Evolutionary conservation across 2,329 filamentous ascomycete genomes (phyloP), one percentile per base, ranked within the genome.

Genomic region (Stylonectria norvegica): DNA sequence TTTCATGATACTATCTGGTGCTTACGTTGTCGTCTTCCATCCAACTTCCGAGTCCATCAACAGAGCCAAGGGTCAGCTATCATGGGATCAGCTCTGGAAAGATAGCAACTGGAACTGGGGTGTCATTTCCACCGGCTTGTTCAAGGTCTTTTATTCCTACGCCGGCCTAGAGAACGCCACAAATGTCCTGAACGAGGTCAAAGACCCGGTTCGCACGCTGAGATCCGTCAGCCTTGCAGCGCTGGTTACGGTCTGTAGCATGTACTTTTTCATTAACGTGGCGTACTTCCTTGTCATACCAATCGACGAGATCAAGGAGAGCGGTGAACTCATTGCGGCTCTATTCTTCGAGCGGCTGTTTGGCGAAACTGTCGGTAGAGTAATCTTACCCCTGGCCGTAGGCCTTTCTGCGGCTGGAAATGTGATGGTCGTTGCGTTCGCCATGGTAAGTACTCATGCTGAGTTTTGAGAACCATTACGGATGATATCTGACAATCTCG

Each of bases 401-500:
- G 83, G 83, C 0, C 63, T 85, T 17, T 85, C 81, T 1, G 82
- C 81, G 0, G 76, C 72, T 2, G 85, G 83, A 0, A 88, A 88
- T 56, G 83, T 88, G 11, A 81, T 88, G 74, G 81, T 85, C 0
- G 81, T 85, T 2, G 79, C 80, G 0, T 88, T 86, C 58, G 73
- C 81, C 1, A 61, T 83, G 60, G 83, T 84, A 67, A 53, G 72
- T 19, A n/a, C n/a, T 18, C 9, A 15, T n/a, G 5, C 9, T 12
- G 22, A 20, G 12, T 4, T 20, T 22, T 15, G n/a, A n/a, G n/a
- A n/a, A n/a, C 27, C 49, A 19, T 43, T 17, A 27, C n/a, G 6
- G 8, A 12, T 12, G 12, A 31, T 42, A 49, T 35, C 49, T 57
- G 38, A 52, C 23, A 12, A 10, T 17, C n/a, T 19, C 1, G 14